Conservation (phyloP, 2,329 filamentous ascomycete genomes). For the Alternaria gaisen region DNA sequence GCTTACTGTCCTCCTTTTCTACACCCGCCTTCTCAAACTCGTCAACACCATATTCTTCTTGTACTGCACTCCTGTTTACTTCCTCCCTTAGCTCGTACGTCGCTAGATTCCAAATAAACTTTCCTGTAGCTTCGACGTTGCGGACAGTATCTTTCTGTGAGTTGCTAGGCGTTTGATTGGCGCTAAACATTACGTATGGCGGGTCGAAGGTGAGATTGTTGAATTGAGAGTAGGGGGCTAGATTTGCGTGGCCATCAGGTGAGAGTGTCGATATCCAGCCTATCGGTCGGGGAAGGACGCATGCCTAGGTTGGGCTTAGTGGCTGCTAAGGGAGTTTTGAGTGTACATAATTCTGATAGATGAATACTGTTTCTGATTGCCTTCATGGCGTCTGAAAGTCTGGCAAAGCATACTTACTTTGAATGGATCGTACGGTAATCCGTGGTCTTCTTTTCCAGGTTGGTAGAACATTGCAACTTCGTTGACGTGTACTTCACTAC, state of each 20-base stretch:
- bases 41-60: constrained; percentile 60
- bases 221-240: constrained; percentile 70
- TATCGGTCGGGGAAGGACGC: constrained; percentile 68
- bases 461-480: constrained; percentile 59
- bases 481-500: neutral
- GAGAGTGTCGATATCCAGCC: constrained; percentile 69
- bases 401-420: constrained; percentile 51
- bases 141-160: constrained; percentile 65
- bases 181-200: constrained; percentile 69
- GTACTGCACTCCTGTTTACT: constrained; percentile 65
- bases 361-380: neutral
- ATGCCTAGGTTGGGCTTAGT: constrained; percentile 51
- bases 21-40: constrained; percentile 63
- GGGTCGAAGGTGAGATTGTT: constrained; percentile 71
- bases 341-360: neutral
- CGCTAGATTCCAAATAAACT: constrained; percentile 68
- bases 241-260: constrained; percentile 59
- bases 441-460: constrained; percentile 62
- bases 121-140: constrained; percentile 65
- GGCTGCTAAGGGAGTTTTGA: neutral
- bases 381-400: neutral
- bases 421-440: constrained; percentile 64
- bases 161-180: constrained; percentile 61
- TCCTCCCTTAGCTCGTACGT: constrained; percentile 65
- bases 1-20: constrained; percentile 56